Base-by-base conservation (phyloP, 352 stramenopile species). In the Pythium phragmitis region DNA sequence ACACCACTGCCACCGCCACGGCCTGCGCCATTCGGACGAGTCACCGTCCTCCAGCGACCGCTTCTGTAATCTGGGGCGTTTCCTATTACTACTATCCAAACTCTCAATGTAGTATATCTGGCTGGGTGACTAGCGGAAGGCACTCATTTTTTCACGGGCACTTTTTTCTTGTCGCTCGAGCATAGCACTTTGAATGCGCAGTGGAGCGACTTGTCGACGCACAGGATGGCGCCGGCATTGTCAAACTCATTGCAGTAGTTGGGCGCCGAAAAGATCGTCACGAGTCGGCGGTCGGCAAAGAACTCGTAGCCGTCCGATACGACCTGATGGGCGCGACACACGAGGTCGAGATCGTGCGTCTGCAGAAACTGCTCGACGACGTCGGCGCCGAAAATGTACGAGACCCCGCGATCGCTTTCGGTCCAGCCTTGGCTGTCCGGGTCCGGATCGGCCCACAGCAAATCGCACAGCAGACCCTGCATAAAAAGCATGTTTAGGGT, bases 181-280 rank as follows among this genome's bases (percentile, higher is more conserved):
- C 76, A 85, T 23, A 94, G 73, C 48, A 95, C 81, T 73, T 94
- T 94, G 70, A 96, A 96, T 33, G 70, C 89, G 67, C 85, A 94
- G 26, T 67, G 72, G 56, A 96, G 79, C 28, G 55, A 77, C 57
- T 90, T 81, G 70, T 92, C 83, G 7, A 94, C 83, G 33, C 82
- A 76, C 14, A 96, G 68, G 70, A 96, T 95, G 0, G 82, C 84
- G 30, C 97, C 97, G n/a, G 97, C 96, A 72, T 99, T 99, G 76
- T 99, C 98, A 74, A 99, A 99, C 82, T 99, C 97, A 60, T 98
- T 98, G 79, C 98, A 99, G 76, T 99, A 99, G 79, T 99, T 99
- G 13, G 98, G 98, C 8, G 98, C 98, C 19, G 96, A 99, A 72
- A 99, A 99, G 55, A 99, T 91, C 14, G 98, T 99, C 12, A 99